Evolutionary conservation across 768 basidiomycete species (phyloP).

Genomic region (Russula lepida): DNA sequence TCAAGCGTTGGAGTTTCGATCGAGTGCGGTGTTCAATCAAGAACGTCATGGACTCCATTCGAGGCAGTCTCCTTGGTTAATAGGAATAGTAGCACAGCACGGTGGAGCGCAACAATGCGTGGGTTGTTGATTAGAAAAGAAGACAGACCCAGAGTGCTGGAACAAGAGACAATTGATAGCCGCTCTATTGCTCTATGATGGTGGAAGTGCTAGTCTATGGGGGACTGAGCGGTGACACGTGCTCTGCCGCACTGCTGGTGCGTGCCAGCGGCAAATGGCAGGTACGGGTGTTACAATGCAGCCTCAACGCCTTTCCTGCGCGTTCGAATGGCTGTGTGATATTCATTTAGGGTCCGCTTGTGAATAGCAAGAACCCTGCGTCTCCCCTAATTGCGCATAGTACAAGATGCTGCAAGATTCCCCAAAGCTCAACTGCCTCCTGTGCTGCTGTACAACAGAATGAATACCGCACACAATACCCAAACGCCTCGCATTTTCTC

Average conservation of each 20-base stretch:
- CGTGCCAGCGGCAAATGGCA: not conserved
- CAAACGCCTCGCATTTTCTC: conserved; percentile 12
- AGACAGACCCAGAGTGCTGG: not conserved
- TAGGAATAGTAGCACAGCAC: not conserved
- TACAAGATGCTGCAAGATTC: conserved; percentile 6
- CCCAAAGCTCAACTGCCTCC: not conserved
- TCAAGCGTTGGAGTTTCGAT: not conserved
- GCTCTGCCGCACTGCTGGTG: not conserved
- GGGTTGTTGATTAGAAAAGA: not conserved
- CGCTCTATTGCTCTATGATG: not conserved
- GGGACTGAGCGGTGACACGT: not conserved
- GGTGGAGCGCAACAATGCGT: not conserved
- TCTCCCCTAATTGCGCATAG: not conserved
- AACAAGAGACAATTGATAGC: not conserved
- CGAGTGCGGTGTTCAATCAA: not conserved
- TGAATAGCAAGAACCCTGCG: not conserved
- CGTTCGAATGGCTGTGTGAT: not conserved
- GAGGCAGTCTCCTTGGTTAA: not conserved
- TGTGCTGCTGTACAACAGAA: conserved; percentile 6
- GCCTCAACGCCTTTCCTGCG: conserved; percentile 9
- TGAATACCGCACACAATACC: conserved; percentile 1
- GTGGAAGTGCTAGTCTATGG: not conserved
- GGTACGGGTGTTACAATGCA: not conserved
- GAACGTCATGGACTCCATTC: not conserved
- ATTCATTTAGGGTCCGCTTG: not conserved